Percentiles rank a stretch among this genome's conserved stretches.
phyloP scores from a whole-genome alignment of 768 basidiomycete genomes.

The Amanita jacksonii region DNA sequence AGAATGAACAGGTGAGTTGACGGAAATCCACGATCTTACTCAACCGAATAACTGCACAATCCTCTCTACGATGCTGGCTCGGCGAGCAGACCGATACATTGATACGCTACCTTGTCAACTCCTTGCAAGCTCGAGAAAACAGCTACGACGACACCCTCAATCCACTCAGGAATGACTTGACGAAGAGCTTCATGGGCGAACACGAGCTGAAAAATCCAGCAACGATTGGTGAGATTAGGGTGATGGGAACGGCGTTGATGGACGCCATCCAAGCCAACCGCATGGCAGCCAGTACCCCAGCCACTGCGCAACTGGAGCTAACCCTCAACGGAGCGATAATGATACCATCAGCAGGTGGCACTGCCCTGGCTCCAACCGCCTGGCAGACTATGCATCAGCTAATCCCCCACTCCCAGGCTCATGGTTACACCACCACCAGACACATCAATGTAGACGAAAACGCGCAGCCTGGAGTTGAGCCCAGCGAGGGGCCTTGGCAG shows the following conservation, averaged over 20 bases:
- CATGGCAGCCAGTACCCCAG: not conserved
- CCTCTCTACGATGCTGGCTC: slow-evolving; percentile 19
- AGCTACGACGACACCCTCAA: slow-evolving; percentile 20
- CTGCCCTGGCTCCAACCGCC: too few relatives aligned
- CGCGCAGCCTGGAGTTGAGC: too few relatives aligned
- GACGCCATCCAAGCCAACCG: not conserved
- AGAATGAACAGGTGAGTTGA: slow-evolving; percentile 26
- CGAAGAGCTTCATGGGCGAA: slow-evolving; percentile 20
- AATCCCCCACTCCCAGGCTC: too few relatives aligned
- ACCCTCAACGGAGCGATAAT: too few relatives aligned
- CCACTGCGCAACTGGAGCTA: too few relatives aligned
- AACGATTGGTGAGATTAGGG: slow-evolving; percentile 12
- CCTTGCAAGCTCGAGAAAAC: slow-evolving; percentile 21
- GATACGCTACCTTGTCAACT: slow-evolving; percentile 26
- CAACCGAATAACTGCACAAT: slow-evolving; percentile 7
- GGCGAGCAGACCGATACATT: slow-evolving; percentile 21
- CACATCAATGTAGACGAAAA: too few relatives aligned
- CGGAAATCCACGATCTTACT: too few relatives aligned
- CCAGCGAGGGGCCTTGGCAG: too few relatives aligned
- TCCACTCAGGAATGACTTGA: slow-evolving; percentile 13
- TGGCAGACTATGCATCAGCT: too few relatives aligned
- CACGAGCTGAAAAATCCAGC: slow-evolving; percentile 11
- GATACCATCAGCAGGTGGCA: too few relatives aligned
- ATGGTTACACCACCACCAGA: too few relatives aligned
- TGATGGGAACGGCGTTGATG: not conserved